These are phyloP conservation scores for Alternaria postmessia DNA, from an alignment of 2,329 filamentous ascomycete genomes.

Conservation along the genomic window DNA sequence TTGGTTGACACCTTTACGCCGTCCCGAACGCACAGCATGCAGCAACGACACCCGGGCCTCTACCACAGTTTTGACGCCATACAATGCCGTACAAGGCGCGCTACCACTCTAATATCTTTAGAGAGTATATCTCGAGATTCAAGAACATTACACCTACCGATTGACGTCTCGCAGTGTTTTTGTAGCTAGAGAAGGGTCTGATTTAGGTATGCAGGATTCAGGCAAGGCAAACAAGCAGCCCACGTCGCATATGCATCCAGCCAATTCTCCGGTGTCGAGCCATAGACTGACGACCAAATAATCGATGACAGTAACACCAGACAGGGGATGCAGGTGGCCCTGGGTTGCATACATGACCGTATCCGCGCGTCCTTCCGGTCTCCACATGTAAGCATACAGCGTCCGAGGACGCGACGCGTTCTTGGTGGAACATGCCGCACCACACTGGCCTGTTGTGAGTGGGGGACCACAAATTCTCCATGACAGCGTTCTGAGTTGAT, in stretches of 20 bases:
- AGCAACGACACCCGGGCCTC: neutral
- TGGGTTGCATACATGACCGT: neutral
- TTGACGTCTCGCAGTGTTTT: neutral
- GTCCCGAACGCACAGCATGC: constrained; percentile 1
- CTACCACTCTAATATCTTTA: neutral
- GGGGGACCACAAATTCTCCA: neutral
- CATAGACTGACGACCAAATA: constrained; percentile 1
- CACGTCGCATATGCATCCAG: constrained; percentile 14
- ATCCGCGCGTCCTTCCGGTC: constrained; percentile 6
- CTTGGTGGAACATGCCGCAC: neutral
- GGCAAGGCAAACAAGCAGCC: constrained; percentile 19
- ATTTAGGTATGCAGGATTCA: constrained; percentile 13
- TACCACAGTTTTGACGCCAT: constrained; percentile 5
- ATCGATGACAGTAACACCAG: constrained; percentile 8
- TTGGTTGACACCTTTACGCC: neutral
- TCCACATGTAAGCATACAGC: neutral
- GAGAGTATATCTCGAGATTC: neutral
- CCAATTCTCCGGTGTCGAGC: constrained; percentile 11
- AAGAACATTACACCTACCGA: neutral
- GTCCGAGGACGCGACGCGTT: neutral
- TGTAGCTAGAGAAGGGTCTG: constrained; percentile 13
- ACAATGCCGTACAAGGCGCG: constrained; percentile 3
- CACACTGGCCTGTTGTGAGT: neutral
- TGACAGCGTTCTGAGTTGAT: neutral
- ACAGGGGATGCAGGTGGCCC: neutral